phyloP scores from a whole-genome alignment of 1,284 basidiomycete species.

The Takashimella tepidaria region DNA sequence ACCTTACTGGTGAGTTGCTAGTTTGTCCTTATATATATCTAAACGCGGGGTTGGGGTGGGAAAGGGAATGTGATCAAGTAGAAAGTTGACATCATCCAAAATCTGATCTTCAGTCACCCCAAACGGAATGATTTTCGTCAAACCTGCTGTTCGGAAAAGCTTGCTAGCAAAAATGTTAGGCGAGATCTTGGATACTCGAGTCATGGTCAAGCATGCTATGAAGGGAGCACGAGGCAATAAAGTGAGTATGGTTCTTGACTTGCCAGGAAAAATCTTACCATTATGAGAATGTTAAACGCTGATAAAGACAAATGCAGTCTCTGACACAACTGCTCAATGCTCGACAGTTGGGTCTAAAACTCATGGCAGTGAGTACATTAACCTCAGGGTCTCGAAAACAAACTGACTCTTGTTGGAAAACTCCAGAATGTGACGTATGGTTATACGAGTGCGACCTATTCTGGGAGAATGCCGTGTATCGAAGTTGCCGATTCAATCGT shows the following conservation, averaged over 20 bases:
- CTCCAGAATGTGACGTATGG: slow-evolving; percentile 81
- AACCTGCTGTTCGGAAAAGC: slow-evolving; percentile 74
- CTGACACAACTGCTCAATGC: slow-evolving; percentile 73
- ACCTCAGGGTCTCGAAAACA: too few relatives aligned
- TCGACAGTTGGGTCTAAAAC: slow-evolving; percentile 80
- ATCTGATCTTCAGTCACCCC: slow-evolving; percentile 64
- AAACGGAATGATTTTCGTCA: slow-evolving; percentile 92
- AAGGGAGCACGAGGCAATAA: slow-evolving; percentile 72
- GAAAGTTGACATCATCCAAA: slow-evolving; percentile 5
- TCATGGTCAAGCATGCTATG: slow-evolving; percentile 97
- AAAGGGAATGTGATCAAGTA: too few relatives aligned
- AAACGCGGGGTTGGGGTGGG: not conserved
- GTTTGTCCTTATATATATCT: too few relatives aligned
- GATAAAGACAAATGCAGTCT: slow-evolving; percentile 52
- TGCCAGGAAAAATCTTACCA: not conserved
- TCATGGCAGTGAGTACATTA: slow-evolving; percentile 55
- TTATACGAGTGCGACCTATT: slow-evolving; percentile 88
- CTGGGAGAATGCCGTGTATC: slow-evolving; percentile 95
- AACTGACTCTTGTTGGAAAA: too few relatives aligned
- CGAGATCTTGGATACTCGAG: slow-evolving; percentile 89
- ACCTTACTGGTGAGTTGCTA: slow-evolving; percentile 61
- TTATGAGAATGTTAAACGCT: not conserved
- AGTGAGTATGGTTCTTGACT: slow-evolving; percentile 51
- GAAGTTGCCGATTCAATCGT: slow-evolving; percentile 98
- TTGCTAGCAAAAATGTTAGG: slow-evolving; percentile 85